Evolutionary conservation across 352 stramenopile genomes (phyloP), one percentile per base, ranked within the genome.

Genomic region (Phytophthora kernoviae): DNA sequence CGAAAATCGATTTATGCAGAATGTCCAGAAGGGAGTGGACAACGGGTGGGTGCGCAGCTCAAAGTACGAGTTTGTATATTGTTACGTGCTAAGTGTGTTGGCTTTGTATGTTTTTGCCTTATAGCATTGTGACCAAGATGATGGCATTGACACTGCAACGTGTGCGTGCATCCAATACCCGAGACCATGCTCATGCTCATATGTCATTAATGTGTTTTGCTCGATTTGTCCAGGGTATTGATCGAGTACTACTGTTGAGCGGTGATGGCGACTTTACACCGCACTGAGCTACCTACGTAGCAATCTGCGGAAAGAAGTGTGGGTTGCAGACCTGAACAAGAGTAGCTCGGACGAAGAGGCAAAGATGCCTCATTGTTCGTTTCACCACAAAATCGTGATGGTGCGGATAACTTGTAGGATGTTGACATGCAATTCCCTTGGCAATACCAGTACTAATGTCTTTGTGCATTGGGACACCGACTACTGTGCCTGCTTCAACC

Each of bases 241-340:
- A 48, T 46, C 34, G 58, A 8, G 17, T 34, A 30, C 20, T 51
- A 2, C 26, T 65, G 1, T 20, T 76, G 15, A 66, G 50, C 6
- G 83, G 81, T 11, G 83, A 93, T 41, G 81, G 83, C 0, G 79
- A 93, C 36, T 93, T 91, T 88, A 93, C 59, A 75, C 84, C 24
- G 83, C 83, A 8, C 46, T 93, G 12, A 75, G 82, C 52, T 62
- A 73, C 18, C 75, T 91, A 30, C 77, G 81, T 36, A 91, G 85
- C 37, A 57, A 78, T 0, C 50, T 82, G 4, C 70, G 69, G 34
- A 93, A 88, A 47, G 81, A 91, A 42, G 37, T 91, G 1, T 91
- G 83, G 83, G 79, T 91, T 3, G 63, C 24, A 30, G 24, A 30
- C 6, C 24, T 30, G 3, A 30, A 30, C 6, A 6, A 30, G 24